These are phyloP conservation scores for Tricholoma matsutake DNA, from an alignment of 768 basidiomycete genomes.

Conservation along the genomic window DNA sequence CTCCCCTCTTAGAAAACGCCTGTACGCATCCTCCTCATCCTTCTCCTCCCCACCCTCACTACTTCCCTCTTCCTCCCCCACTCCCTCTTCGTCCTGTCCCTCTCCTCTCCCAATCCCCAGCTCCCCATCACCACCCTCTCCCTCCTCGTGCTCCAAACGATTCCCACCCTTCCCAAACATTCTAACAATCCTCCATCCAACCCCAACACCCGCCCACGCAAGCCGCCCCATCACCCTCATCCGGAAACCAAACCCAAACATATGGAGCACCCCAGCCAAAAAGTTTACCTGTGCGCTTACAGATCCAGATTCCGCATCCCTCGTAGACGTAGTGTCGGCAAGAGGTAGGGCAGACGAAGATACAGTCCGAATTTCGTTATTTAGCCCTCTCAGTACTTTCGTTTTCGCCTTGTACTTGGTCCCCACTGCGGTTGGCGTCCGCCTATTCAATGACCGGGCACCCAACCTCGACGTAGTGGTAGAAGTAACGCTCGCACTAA, in stretches of 20 bases:
- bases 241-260: not conserved
- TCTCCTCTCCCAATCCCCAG: not conserved
- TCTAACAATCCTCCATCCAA: slow-evolving; percentile 1
- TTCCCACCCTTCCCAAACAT: not conserved
- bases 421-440: not conserved
- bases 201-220: not conserved
- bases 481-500: not conserved
- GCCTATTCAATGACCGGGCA: not conserved
- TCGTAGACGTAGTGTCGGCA: not conserved
- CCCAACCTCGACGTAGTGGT: not conserved
- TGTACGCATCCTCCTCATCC: slow-evolving; percentile 42
- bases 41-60: slow-evolving; percentile 2
- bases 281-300: not conserved
- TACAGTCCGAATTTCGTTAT: not conserved
- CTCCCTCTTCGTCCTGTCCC: slow-evolving; percentile 13
- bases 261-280: not conserved
- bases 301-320: not conserved
- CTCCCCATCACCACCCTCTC: not conserved
- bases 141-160: not conserved
- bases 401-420: too few relatives aligned
- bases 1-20: slow-evolving; percentile 60
- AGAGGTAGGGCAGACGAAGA: not conserved
- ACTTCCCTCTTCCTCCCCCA: not conserved
- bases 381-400: not conserved
- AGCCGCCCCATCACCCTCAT: not conserved